Evolutionary conservation across 1,139 yeast species (phyloP), one percentile per base, ranked within the genome.

Genomic region (Geotrichum macrosporum): DNA sequence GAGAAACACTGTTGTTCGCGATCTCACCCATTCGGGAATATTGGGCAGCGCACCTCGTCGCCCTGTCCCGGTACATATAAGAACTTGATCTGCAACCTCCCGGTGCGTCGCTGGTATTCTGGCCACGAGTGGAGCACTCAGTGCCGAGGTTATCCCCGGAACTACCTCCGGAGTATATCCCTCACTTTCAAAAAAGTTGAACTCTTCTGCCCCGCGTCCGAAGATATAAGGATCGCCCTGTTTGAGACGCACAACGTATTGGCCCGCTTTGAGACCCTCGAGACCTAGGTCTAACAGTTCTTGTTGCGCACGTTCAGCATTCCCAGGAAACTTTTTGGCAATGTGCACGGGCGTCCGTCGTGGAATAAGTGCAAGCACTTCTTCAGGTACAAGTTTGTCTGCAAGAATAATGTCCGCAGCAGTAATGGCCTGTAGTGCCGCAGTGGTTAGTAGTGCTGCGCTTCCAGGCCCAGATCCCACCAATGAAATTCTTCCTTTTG

Each of bases 151-250:
- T 48, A 92, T 74, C 1, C 98, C 98, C 0, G 97, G 92, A 12
- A 89, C 61, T 1, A 92, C 95, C 3, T 65, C 60, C 5, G 95
- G 95, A 22, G 66, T 71, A 58, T 61, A 86, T 0, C 96, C 96
- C 53, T 81, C 77, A 13, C 69, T 59, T 27, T 72, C 62, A 65
- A 89, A 92, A 63, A 72, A 88, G 15, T 77, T 61, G 60, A 66
- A 86, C 62, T 92, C 98, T 67, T 92, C 97, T 30, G 96, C 96
- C 33, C 98, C 98, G 55, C 98, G 79, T 3, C 98, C 98, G 63
- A 87, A 92, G 29, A 92, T 85, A 66, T 87, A 92, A 4, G 98
- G 97, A 63, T 92, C 98, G 35, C 98, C 98, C 68, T 92, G 98
- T 63, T 92, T 92, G 54, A 92, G 73, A 48, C 98, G 73, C 3